Evolutionary conservation across 331 rosid species (phyloP), one percentile per base, ranked within the genome.

Genomic region (Acacia pycnantha): DNA sequence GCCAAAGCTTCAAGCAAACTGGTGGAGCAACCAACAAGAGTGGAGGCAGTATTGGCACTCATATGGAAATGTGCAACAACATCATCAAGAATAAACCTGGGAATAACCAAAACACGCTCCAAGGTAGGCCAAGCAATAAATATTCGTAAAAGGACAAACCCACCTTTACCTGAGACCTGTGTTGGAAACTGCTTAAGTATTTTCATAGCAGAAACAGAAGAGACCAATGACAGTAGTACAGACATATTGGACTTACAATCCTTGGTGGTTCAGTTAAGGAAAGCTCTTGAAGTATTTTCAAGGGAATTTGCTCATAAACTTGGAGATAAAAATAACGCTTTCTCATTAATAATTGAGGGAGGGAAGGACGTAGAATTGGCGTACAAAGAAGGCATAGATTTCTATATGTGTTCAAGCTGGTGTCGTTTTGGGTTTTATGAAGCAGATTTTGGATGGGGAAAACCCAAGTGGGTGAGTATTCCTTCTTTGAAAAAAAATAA

Each of bases 381-480:
- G n/a, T n/a, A n/a, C n/a, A n/a, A n/a, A n/a, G n/a, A 33, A 15
- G 37, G 5, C 6, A 27, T 7, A 24, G 77, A 79, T 46, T 12
- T 40, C 59, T 70, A 54, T 12, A 6, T 4, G 0, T 70, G 67
- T n/a, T 16, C 77, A 0, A 70, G 83, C 11, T 79, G 83, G 83
- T 79, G 83, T 26, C 48, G 70, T 46, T 40, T 46, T 35, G 19
- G 18, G 1, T 41, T 69, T 12, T 79, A 79, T 9, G 48, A 79
- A 0, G 46, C 71, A 9, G 72, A 70, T 58, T 79, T 79, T 54
- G 83, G 83, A 22, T 70, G 77, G 83, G 77, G 83, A 19, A 79
- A 62, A 8, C 83, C 77, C 3, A 79, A 19, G 3, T 79, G 77
- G 83, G 77, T 56, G 15, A 70, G 33, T 70, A 18, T 58, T 11